Percentiles rank a stretch among this genome's conserved stretches.
Conservation (phyloP, 495 filamentous ascomycete species). For the Cryomyces minteri region DNA sequence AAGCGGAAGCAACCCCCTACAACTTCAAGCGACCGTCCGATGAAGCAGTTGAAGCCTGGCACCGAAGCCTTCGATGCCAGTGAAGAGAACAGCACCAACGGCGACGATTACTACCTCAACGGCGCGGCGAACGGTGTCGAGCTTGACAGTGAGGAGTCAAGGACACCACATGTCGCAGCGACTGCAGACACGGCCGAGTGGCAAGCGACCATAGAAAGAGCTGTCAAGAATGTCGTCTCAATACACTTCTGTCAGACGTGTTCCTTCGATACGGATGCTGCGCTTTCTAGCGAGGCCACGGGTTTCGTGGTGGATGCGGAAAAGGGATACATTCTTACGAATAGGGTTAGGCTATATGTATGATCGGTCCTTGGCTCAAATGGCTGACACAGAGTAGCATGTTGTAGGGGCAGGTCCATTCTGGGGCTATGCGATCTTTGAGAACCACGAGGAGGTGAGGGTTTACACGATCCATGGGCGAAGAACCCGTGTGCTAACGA, state of each 20-base stretch:
- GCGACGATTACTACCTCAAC: slow-evolving; percentile 2
- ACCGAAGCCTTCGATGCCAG: slow-evolving; percentile 3
- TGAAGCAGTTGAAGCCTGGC: slow-evolving; percentile 33
- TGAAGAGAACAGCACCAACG: slow-evolving; percentile 7
- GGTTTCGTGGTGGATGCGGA: slow-evolving; percentile 97
- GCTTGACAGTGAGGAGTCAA: slow-evolving; percentile 26
- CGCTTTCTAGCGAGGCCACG: slow-evolving; percentile 85
- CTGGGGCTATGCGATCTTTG: slow-evolving; percentile 94
- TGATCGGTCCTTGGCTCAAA: neutral
- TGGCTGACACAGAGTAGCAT: slow-evolving; percentile 59
- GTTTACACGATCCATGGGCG: no score
- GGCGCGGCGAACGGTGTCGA: slow-evolving; percentile 25
- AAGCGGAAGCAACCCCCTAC: slow-evolving; percentile 45
- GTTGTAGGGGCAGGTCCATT: slow-evolving; percentile 95
- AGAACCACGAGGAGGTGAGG: slow-evolving; percentile 80
- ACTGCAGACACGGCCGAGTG: slow-evolving; percentile 82
- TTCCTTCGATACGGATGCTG: slow-evolving; percentile 91
- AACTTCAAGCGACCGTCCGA: slow-evolving; percentile 30
- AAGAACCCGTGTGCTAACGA: neutral
- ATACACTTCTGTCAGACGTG: slow-evolving; percentile 98
- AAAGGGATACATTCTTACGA: slow-evolving; percentile 43
- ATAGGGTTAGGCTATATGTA: slow-evolving; percentile 5
- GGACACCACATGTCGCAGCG: slow-evolving; percentile 24
- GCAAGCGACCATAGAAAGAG: slow-evolving; percentile 88
- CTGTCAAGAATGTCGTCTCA: slow-evolving; percentile 83